phyloP scores from a whole-genome alignment of 805 yeast species.

The Jamesozyma spencerorum region DNA sequence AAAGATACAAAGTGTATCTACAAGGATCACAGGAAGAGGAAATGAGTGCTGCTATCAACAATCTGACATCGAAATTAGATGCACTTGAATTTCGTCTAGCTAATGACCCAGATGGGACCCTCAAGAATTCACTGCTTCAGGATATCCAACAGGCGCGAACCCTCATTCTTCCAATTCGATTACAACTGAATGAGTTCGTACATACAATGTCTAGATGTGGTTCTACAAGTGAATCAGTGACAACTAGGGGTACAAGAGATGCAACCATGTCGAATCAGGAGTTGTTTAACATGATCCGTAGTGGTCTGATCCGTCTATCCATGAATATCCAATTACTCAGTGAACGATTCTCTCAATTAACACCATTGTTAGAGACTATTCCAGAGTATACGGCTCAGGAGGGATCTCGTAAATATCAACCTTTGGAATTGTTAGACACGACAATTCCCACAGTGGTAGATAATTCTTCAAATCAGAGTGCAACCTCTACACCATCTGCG shows the following conservation, averaged over 20 bases:
- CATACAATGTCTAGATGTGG: conserved; percentile 19
- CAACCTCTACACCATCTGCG: conserved; percentile 4
- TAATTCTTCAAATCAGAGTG: no score
- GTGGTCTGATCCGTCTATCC: conserved; percentile 15
- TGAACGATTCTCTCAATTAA: conserved; percentile 13
- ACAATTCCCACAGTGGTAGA: conserved; percentile 1
- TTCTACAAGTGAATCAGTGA: not conserved
- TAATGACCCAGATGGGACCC: conserved; percentile 3
- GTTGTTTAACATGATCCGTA: conserved; percentile 14
- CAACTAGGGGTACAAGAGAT: conserved; percentile 2
- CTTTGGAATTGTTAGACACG: conserved; percentile 21
- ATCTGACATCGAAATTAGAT: conserved; percentile 10
- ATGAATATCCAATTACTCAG: conserved; percentile 20
- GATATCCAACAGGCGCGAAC: conserved; percentile 6
- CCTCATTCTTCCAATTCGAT: conserved; percentile 10
- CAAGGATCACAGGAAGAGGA: not conserved
- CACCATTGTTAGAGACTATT: conserved; percentile 21
- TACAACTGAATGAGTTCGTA: conserved; percentile 23
- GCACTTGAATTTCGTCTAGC: conserved; percentile 14
- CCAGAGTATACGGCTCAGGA: conserved; percentile 17
- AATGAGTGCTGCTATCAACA: conserved; percentile 7
- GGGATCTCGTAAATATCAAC: conserved; percentile 15
- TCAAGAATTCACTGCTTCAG: conserved; percentile 8
- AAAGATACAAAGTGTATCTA: no score
- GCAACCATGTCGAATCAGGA: conserved; percentile 9